Evolutionary conservation across 1,139 yeast genomes (phyloP), one percentile per base, ranked within the genome.

Genomic region (Hyphopichia buzzinii): DNA sequence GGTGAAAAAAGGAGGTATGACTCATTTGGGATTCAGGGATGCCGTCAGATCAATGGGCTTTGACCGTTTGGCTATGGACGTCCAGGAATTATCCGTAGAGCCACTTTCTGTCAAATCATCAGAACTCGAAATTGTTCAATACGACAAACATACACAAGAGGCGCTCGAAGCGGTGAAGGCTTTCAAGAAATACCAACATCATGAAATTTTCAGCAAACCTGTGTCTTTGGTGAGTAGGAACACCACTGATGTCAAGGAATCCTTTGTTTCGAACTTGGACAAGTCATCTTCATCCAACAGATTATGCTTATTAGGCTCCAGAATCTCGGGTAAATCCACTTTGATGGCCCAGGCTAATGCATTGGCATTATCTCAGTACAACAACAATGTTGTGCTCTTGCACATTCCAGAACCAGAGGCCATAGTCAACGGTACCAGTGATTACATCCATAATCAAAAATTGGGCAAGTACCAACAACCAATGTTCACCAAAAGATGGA

Each of bases 291-390:
- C 54, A 13, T 50, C 60, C 10, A 84, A 81, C 54, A 70, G 85
- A 51, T 48, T 74, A 29, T 67, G 84, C 34, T 47, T 90, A 16
- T 60, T 77, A 23, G 97, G 97, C 29, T 80, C 74, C 39, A 65
- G 77, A 33, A 96, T 96, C 32, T 72, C 76, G 8, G 97, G 97
- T 8, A 90, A 90, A 63, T 77, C 92, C 3, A 78, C 89, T 0
- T 57, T 84, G 28, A 50, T 90, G 34, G 64, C 92, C 0, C 96
- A 90, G 57, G 71, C 82, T 1, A 84, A 84, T 39, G 83, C 92
- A 0, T 54, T 70, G 36, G 57, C 72, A 1, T 52, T 74, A 30
- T 79, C 81, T 4, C 55, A 72, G 29, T 49, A 48, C 38, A 62
- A 67, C 8, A 48, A 61, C n/a, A 72, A 77, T 7, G 68, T 76